Evolutionary conservation across 768 basidiomycete genomes (phyloP), one percentile per base, ranked within the genome.

Genomic region (Phlegmacium glaucopus): DNA sequence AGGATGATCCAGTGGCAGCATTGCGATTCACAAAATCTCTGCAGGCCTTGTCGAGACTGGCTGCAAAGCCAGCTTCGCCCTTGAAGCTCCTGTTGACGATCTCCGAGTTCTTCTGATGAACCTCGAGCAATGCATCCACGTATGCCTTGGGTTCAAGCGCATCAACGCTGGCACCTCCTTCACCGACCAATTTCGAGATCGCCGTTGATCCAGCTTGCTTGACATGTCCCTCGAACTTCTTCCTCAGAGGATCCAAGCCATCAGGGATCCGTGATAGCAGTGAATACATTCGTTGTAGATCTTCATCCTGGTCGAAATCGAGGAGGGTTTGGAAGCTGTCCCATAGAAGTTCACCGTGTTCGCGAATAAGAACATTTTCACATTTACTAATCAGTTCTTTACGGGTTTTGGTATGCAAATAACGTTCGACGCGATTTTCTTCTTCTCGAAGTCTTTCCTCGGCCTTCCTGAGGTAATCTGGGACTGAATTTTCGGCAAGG

Each of bases 11-110:
- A 18, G 93, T 95, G 15, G 90, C 94, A 46, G 86, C 82, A 64
- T 99, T 99, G 43, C 85, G 79, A 64, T 99, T 99, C 65, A 95
- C 91, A 62, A 94, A 98, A 63, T 95, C 93, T 63, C 93, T 75
- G 70, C 95, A 98, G 6, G 96, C 96, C 79, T 96, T 85, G 68
- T 98, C 96, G 41, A 98, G 76, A 66, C 88, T 89, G 2, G 93
- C 94, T 28, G 94, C 91, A 65, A 99, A 99, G 1, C 94, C 93
- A 41, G 92, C 87, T 63, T 99, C 95, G 26, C 91, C 91, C 59
- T 87, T 83, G 77, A 98, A 99, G 61, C 91, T 91, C 58, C 90
- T 79, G 41, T 82, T 78, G 50, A 98, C 94, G 0, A 92, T 91
- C 57, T 94, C 91, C 41, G 85, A 83, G 70, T 94, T 97, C 78